phyloP scores from a whole-genome alignment of 192 early-diverging fungal genomes.

The Entomortierella lignicola region DNA sequence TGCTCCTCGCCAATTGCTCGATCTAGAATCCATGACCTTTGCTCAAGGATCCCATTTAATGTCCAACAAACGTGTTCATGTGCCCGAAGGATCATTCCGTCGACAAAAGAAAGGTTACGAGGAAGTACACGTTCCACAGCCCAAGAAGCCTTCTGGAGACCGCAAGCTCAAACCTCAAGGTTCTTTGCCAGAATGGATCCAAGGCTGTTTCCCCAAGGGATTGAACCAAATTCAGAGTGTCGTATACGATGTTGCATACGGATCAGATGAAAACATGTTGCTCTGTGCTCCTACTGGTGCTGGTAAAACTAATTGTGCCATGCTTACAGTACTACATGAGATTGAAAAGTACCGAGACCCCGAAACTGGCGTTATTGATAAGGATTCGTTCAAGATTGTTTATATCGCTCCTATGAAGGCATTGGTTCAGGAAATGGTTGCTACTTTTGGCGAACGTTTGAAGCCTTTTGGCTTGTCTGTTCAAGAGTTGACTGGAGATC shows the following conservation, averaged over 20 bases:
- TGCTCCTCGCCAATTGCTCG: slow-evolving; percentile 73
- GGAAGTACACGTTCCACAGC: slow-evolving; percentile 94
- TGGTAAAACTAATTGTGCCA: slow-evolving; percentile 98
- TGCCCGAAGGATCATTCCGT: slow-evolving; percentile 95
- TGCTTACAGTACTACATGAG: slow-evolving; percentile 93
- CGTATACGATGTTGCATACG: slow-evolving; percentile 89
- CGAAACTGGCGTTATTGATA: slow-evolving; percentile 75
- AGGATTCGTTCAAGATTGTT: slow-evolving; percentile 95
- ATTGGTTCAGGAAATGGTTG: slow-evolving; percentile 97
- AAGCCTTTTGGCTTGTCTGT: slow-evolving; percentile 85
- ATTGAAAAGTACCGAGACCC: slow-evolving; percentile 84
- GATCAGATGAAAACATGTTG: slow-evolving; percentile 91
- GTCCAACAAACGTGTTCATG: slow-evolving; percentile 95
- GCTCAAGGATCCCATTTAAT: slow-evolving; percentile 95
- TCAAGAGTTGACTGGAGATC: slow-evolving; percentile 97
- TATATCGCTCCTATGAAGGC: slow-evolving; percentile 99
- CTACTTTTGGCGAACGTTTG: slow-evolving; percentile 84
- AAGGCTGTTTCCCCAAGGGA: slow-evolving; percentile 76
- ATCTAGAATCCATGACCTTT: slow-evolving; percentile 89
- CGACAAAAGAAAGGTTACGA: slow-evolving; percentile 90
- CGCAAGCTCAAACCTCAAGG: slow-evolving; percentile 76
- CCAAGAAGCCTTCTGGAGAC: slow-evolving; percentile 74
- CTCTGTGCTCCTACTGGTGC: slow-evolving; percentile 99
- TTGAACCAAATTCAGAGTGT: slow-evolving; percentile 94
- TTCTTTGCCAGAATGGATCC: slow-evolving; percentile 85